Base-by-base conservation (phyloP, 371 early-diverging fungal genomes). In the Mortierella sp. region DNA sequence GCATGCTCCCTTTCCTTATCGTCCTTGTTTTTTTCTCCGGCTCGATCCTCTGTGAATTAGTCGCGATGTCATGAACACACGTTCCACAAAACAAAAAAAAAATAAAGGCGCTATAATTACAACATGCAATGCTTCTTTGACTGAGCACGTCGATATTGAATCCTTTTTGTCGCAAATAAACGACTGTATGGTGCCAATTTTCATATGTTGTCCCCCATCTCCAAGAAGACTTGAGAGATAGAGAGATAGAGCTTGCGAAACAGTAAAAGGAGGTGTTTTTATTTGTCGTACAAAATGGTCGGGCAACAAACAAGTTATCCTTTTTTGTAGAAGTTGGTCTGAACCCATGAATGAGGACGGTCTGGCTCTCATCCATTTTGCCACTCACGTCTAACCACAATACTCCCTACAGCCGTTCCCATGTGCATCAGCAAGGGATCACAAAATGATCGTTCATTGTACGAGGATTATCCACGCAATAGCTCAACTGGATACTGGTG, bases 221-320 rank as follows among this genome's bases (percentile, higher is more conserved):
- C 10, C 37, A 52, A 26, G 10, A 26, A 26, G 9, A n/a, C n/a
- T n/a, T n/a, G n/a, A n/a, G n/a, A n/a, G n/a, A n/a, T n/a, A n/a
- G n/a, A n/a, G n/a, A n/a, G n/a, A n/a, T n/a, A n/a, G n/a, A n/a
- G n/a, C n/a, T n/a, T n/a, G 34, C 9, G 34, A 37, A 16, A 34
- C 34, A 31, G 26, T 2, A 29, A 34, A 19, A 39, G 50, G 8
- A 9, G 50, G 24, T 22, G 7, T 7, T 31, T 61, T 19, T 61
- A 22, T 61, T 61, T 61, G 61, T 61, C 61, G 39, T 19, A 61
- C 61, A 61, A 61, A n/a, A n/a, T n/a, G 6, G 61, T 37, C 22
- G 61, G n/a, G 61, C 37, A 34, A 61, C 37, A 19, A 37, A 61
- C 37, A 61, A 37, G 61, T 61, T n/a, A n/a, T n/a, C n/a, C n/a